Conservation (phyloP, 2,329 filamentous ascomycete species). For the Diaporthe vaccinii region DNA sequence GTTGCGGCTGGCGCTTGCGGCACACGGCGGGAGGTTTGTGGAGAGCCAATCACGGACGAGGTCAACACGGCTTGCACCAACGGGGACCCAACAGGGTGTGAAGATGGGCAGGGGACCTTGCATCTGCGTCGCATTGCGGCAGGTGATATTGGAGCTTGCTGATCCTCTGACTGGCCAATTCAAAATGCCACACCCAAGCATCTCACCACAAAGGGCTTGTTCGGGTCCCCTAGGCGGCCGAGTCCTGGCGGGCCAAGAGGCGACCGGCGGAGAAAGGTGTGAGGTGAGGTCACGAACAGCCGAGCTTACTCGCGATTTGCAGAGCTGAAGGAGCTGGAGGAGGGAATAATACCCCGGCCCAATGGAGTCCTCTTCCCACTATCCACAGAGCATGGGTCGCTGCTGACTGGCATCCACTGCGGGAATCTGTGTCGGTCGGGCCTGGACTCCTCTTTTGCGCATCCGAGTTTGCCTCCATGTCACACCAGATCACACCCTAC, state of each 20-base stretch:
- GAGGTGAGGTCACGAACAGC: conserved; percentile 35
- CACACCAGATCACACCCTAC: conserved; percentile 32
- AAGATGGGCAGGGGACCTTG: conserved; percentile 44
- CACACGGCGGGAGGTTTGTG: conserved; percentile 32
- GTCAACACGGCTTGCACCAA: background rate
- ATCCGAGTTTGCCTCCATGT: conserved; percentile 13
- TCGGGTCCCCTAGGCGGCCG: background rate
- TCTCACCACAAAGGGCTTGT: conserved; percentile 12
- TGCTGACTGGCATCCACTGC: conserved; percentile 25
- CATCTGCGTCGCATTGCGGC: conserved; percentile 38
- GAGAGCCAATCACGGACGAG: conserved; percentile 30
- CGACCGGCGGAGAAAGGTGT: background rate
- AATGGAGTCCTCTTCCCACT: background rate
- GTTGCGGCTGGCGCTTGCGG: conserved; percentile 39
- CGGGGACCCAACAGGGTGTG: conserved; percentile 37
- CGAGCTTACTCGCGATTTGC: background rate
- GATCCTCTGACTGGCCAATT: conserved; percentile 42
- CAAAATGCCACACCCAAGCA: background rate
- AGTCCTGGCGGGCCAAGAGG: background rate
- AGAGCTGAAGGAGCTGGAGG: conserved; percentile 5
- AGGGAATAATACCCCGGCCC: conserved; percentile 11
- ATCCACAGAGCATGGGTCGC: background rate
- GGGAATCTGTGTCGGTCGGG: conserved; percentile 21
- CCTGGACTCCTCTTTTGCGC: background rate
- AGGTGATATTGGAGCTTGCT: conserved; percentile 37